Base-by-base conservation (phyloP, 495 filamentous ascomycete genomes). In the Daldinia vernicosa region DNA sequence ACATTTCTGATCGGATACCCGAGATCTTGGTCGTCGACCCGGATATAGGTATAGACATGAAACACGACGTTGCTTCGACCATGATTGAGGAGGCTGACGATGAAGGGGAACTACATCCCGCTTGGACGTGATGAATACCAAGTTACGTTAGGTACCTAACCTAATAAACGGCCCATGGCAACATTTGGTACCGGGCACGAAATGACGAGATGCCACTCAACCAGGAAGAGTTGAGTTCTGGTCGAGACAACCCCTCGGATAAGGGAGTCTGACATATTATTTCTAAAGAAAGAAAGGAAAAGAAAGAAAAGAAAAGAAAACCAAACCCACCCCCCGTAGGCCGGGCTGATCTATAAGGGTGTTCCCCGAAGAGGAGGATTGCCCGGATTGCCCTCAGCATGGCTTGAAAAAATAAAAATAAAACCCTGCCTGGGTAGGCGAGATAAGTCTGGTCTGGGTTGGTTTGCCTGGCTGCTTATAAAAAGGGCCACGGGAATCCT, bases 231-330 rank as follows among this genome's bases (percentile, higher is more conserved):
- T 19, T 35, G 27, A 59, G 30, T 30, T 73, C 15, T 66, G 70
- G 70, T 73, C 32, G 59, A 69, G 55, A 68, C 65, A 35, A 58
- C 70, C 37, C 45, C 60, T 72, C 60, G 64, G 65, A 73, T 66
- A 57, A 57, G 61, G 51, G 66, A 58, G 65, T 59, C 54, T 68
- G 50, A 65, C 65, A 27, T 61, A 9, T 24, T 61, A 9, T 24
- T 47, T 24, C 55, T 58, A 60, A 55, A 35, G 32, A 54, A 55
- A 43, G 33, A 39, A 37, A 58, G 15, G n/a, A 56, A 63, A 9
- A 6, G 6, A 15, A 57, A 39, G 26, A 27, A 35, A 39, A 14
- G 2, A 39, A 17, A 45, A 24, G 22, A 45, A 66, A 53, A 43
- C n/a, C n/a, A n/a, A n/a, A n/a, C n/a, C 40, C 40, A 9, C 45